These are phyloP conservation scores for Xerocomus nothofagi DNA, from an alignment of 1,284 basidiomycete species.

Conservation along the genomic window DNA sequence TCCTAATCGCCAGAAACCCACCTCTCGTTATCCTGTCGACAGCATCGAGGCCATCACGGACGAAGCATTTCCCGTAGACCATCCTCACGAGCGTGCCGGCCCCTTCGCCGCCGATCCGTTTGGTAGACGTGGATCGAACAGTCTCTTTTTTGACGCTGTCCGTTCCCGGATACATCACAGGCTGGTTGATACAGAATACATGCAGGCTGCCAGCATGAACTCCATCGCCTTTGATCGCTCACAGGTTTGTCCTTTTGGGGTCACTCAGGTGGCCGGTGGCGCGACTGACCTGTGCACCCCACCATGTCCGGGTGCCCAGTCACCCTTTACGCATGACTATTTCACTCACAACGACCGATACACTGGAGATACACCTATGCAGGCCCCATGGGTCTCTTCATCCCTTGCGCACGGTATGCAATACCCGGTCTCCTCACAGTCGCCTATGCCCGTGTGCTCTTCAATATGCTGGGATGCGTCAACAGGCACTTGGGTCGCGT, in stretches of 20 bases:
- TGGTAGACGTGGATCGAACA: constrained; percentile 36
- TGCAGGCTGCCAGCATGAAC: constrained; percentile 23
- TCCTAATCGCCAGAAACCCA: constrained; percentile 24
- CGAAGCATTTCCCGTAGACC: constrained; percentile 19
- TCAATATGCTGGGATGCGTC: constrained; percentile 33
- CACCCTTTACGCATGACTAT: constrained; percentile 30
- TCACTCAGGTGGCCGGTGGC: constrained; percentile 25
- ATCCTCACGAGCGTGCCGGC: constrained; percentile 11
- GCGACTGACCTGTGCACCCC: constrained; percentile 29
- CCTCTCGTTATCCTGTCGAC: constrained; percentile 20
- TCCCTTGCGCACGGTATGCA: constrained; percentile 30
- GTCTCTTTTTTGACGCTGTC: constrained; percentile 33
- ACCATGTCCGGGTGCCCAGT: constrained; percentile 26
- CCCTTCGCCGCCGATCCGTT: constrained; percentile 23
- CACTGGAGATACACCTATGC: constrained; percentile 24
- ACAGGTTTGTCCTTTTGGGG: constrained; percentile 27
- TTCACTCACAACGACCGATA: constrained; percentile 28
- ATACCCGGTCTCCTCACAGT: constrained; percentile 33
- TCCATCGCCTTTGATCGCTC: constrained; percentile 23
- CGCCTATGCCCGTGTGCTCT: constrained; percentile 32
- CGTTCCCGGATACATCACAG: constrained; percentile 32
- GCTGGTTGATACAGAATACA: constrained; percentile 24
- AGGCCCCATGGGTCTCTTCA: constrained; percentile 31
- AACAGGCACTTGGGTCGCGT: constrained; percentile 33
- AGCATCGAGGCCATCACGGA: constrained; percentile 17